These are phyloP conservation scores for Gossypium bickii DNA, from an alignment of 345 rosid species.

Conservation along the genomic window DNA sequence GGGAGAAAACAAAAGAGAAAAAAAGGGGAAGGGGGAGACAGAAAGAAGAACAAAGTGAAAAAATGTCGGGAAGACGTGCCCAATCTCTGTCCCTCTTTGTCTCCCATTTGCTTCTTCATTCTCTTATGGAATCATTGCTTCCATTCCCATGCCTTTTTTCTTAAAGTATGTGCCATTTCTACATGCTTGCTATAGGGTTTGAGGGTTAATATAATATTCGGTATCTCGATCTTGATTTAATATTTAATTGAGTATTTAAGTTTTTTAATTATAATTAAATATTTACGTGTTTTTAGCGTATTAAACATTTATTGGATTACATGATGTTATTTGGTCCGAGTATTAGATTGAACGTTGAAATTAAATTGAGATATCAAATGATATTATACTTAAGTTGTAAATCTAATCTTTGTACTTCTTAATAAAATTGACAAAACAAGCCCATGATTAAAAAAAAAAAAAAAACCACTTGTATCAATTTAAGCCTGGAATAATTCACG, in stretches of 20 bases:
- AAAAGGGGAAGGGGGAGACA: neutral
- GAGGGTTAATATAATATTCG: neutral
- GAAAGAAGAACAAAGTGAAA: neutral
- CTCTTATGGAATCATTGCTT: neutral
- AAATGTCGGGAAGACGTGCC: neutral
- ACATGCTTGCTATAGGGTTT: neutral
- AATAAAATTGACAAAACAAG: too few species aligned
- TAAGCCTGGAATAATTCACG: too few species aligned
- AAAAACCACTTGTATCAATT: too few species aligned
- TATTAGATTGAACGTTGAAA: too few species aligned
- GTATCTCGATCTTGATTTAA: too few species aligned
- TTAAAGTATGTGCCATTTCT: neutral
- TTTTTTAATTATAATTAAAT: too few species aligned
- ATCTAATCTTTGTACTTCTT: too few species aligned
- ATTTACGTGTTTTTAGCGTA: too few species aligned
- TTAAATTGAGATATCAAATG: rapidly evolving
- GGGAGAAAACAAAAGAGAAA: neutral
- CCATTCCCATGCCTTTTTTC: neutral
- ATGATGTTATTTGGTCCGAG: too few species aligned
- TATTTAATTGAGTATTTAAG: rapidly evolving
- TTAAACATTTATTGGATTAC: rapidly evolving
- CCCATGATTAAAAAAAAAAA: too few species aligned
- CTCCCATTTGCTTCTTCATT: neutral
- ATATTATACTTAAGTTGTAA: too few species aligned
- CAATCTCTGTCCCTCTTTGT: neutral